A percentile compares a stretch with the other conserved stretches of the same genome.
Evolutionary conservation across 768 basidiomycete species (phyloP).

Genomic region (Macrolepiota albuminosa): DNA sequence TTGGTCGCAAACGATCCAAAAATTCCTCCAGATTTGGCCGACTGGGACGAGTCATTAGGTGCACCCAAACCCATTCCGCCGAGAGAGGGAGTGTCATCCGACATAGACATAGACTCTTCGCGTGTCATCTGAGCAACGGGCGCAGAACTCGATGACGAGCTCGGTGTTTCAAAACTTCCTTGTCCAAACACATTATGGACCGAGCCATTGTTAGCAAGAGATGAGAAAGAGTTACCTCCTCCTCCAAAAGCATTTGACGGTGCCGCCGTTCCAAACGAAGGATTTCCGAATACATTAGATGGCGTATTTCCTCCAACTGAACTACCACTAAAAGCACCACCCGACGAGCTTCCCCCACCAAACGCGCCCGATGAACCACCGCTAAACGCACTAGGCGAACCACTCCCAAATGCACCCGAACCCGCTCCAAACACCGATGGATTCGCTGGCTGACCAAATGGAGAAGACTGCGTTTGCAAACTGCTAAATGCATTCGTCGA

Average conservation of each 20-base stretch:
- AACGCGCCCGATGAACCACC: conserved; percentile 4
- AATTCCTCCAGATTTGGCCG: conserved; percentile 25
- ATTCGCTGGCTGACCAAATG: conserved; percentile 12
- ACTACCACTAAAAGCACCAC: conserved; percentile 19
- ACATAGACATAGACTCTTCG: conserved; percentile 48
- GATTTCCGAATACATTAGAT: conserved; percentile 20
- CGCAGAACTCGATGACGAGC: conserved; percentile 12
- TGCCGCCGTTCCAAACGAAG: conserved; percentile 14
- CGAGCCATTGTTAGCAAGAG: conserved; percentile 11
- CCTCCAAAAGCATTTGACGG: conserved; percentile 17
- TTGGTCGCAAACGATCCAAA: conserved; percentile 29
- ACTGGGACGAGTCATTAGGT: conserved; percentile 21
- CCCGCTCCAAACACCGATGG: conserved; percentile 5
- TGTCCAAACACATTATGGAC: conserved; percentile 24
- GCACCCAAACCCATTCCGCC: conserved; percentile 22
- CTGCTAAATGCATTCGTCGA: conserved; percentile 19
- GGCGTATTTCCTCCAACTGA: conserved; percentile 14
- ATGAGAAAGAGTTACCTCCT: conserved; percentile 15
- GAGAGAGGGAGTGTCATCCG: conserved; percentile 32
- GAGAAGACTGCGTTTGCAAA: conserved; percentile 3
- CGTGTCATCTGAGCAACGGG: conserved; percentile 28
- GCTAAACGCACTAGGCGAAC: conserved; percentile 17
- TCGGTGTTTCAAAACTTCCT: conserved; percentile 19
- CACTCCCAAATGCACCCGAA: background rate
- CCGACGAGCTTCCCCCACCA: background rate